These are phyloP conservation scores for Aleurites moluccanus DNA, from an alignment of 441 rosid species.

Conservation along the genomic window DNA sequence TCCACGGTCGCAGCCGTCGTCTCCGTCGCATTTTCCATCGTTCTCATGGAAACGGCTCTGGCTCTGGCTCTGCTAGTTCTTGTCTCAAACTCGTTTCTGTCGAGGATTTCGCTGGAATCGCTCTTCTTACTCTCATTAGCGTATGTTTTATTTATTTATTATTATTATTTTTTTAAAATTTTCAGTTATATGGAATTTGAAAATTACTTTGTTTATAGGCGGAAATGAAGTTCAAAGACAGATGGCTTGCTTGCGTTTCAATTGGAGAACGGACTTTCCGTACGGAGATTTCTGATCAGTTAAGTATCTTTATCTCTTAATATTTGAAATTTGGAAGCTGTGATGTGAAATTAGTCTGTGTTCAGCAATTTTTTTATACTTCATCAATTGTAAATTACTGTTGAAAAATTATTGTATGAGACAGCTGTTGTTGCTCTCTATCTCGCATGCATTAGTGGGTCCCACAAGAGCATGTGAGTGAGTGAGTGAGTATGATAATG, in stretches of 20 bases:
- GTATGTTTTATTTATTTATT: conserved; percentile 30
- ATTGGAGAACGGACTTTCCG: conserved; percentile 90
- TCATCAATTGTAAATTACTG: too few species aligned
- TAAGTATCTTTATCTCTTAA: conserved; percentile 17
- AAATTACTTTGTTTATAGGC: conserved; percentile 40
- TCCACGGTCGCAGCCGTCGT: conserved; percentile 29
- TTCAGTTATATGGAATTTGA: not conserved
- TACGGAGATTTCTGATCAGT: conserved; percentile 70
- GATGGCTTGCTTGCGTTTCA: conserved; percentile 87
- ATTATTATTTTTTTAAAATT: not conserved
- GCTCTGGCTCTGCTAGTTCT: conserved; percentile 20
- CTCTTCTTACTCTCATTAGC: conserved; percentile 64
- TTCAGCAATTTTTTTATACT: too few species aligned
- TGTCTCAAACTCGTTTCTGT: conserved; percentile 37
- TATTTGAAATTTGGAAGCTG: not conserved
- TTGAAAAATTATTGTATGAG: too few species aligned
- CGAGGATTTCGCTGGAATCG: conserved; percentile 85
- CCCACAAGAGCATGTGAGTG: not conserved
- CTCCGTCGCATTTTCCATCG: conserved; percentile 30
- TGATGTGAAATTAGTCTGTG: not conserved
- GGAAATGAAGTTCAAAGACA: conserved; percentile 79
- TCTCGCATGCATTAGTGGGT: not conserved
- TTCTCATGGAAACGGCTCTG: conserved; percentile 29
- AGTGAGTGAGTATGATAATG: not conserved
- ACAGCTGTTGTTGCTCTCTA: too few species aligned